These are phyloP conservation scores for Pyronema omphalodes DNA, from an alignment of 495 filamentous ascomycete genomes.

Conservation along the genomic window DNA sequence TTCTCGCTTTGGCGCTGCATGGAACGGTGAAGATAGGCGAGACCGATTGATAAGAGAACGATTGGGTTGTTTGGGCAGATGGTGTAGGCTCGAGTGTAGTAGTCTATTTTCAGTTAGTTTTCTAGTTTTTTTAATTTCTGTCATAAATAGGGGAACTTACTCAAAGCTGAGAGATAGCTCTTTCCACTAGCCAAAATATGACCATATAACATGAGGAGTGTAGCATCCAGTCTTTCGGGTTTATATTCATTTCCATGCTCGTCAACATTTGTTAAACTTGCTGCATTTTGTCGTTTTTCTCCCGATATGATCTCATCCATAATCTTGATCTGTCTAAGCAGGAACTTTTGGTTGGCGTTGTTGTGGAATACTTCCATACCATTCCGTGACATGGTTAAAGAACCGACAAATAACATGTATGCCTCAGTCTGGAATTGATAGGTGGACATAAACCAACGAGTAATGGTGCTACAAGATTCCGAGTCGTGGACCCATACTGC, in stretches of 20 bases:
- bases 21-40: slow-evolving; percentile 67
- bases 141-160: slow-evolving; percentile 25
- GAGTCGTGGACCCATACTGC: slow-evolving; percentile 65
- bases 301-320: slow-evolving; percentile 43
- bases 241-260: slow-evolving; percentile 22
- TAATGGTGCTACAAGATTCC: slow-evolving; percentile 45
- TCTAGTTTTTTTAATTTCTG: background rate
- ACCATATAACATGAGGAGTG: slow-evolving; percentile 69
- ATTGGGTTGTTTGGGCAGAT: slow-evolving; percentile 57
- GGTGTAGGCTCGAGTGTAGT: slow-evolving; percentile 73
- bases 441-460: slow-evolving; percentile 70
- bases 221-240: slow-evolving; percentile 41
- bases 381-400: slow-evolving; percentile 18
- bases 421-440: slow-evolving; percentile 70
- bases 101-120: slow-evolving; percentile 32
- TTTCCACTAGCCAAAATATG: slow-evolving; percentile 65
- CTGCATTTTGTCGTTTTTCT: slow-evolving; percentile 20
- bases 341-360: slow-evolving; percentile 59
- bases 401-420: slow-evolving; percentile 49
- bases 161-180: slow-evolving; percentile 64
- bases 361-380: slow-evolving; percentile 32
- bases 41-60: slow-evolving; percentile 51
- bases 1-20: slow-evolving; percentile 81
- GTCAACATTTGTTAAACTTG: slow-evolving; percentile 26
- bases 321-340: slow-evolving; percentile 75